Percentiles rank a stretch among this genome's conserved stretches.
Evolutionary conservation across 495 filamentous ascomycete species (phyloP).

Genomic region (Trichoderma asperelloides): DNA sequence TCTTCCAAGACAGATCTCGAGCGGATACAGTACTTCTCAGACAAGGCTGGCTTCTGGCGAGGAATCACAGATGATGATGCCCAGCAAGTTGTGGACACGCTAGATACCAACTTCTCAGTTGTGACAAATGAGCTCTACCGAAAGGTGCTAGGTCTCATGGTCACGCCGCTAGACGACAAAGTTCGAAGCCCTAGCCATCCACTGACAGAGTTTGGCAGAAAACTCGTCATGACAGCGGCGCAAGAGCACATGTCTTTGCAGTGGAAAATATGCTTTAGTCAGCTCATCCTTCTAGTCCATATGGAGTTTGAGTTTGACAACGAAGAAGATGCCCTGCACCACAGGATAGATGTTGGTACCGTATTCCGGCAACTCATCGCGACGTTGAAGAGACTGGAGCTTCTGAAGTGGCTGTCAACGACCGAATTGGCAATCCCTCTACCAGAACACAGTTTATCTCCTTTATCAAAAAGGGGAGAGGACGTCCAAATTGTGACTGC

Average conservation of each 20-base stretch:
- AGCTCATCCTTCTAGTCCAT: slow-evolving; percentile 76
- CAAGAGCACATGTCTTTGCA: slow-evolving; percentile 68
- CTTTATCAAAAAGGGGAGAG: slow-evolving; percentile 16
- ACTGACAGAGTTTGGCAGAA: slow-evolving; percentile 63
- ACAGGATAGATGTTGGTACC: slow-evolving; percentile 54
- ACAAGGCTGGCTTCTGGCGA: slow-evolving; percentile 61
- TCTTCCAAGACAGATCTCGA: slow-evolving; percentile 55
- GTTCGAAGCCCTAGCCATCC: slow-evolving; percentile 28
- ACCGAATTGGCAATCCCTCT: slow-evolving; percentile 39
- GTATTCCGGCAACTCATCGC: slow-evolving; percentile 60
- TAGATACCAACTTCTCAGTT: slow-evolving; percentile 48
- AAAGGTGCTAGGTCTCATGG: slow-evolving; percentile 31
- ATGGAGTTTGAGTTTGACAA: slow-evolving; percentile 69
- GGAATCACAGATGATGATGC: slow-evolving; percentile 65
- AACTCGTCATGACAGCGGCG: slow-evolving; percentile 60
- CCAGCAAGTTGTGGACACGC: slow-evolving; percentile 39
- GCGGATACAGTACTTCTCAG: slow-evolving; percentile 61
- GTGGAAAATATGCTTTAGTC: slow-evolving; percentile 61
- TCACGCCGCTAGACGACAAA: slow-evolving; percentile 30
- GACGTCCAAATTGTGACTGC: slow-evolving; percentile 37
- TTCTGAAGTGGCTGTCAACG: slow-evolving; percentile 72
- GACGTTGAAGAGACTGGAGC: slow-evolving; percentile 61
- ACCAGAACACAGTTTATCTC: slow-evolving; percentile 21
- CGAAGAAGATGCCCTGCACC: slow-evolving; percentile 50
- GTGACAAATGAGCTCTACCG: slow-evolving; percentile 47